These are phyloP conservation scores for Ceratobasidium theobromae DNA, from an alignment of 1,284 basidiomycete species.

Conservation along the genomic window DNA sequence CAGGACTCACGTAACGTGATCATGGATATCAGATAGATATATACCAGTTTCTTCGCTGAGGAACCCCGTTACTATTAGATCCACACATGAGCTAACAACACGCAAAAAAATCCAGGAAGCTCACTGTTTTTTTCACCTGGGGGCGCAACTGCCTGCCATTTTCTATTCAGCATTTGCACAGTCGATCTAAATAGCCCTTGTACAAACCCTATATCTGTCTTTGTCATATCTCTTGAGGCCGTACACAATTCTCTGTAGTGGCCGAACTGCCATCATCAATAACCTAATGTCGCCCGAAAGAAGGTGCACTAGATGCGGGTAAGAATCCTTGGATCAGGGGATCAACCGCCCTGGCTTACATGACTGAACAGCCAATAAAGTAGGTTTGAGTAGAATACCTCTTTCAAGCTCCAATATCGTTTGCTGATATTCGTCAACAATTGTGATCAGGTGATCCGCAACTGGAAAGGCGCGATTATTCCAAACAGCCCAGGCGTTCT, in stretches of 20 bases:
- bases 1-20: conserved; percentile 7
- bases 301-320: not conserved
- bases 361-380: conserved; percentile 8
- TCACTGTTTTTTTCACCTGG: not conserved
- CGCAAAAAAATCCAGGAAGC: too few species aligned
- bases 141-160: conserved; percentile 1
- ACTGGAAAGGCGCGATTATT: not conserved
- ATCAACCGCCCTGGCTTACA: not conserved
- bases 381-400: conserved; percentile 14
- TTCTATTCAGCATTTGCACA: not conserved
- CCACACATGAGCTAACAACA: not conserved
- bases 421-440: conserved; percentile 17
- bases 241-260: conserved; percentile 10
- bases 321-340: not conserved
- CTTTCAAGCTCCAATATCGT: conserved; percentile 15
- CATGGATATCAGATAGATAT: conserved; percentile 17
- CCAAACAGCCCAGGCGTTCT: not conserved
- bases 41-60: conserved; percentile 12
- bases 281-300: conserved; percentile 14
- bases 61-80: not conserved
- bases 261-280: conserved; percentile 12
- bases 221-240: conserved; percentile 5
- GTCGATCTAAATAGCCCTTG: not conserved
- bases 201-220: conserved; percentile 2
- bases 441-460: conserved; percentile 18